Evolutionary conservation across 1,139 yeast species (phyloP).

Genomic region (Blastobotrys buckinghamii): DNA sequence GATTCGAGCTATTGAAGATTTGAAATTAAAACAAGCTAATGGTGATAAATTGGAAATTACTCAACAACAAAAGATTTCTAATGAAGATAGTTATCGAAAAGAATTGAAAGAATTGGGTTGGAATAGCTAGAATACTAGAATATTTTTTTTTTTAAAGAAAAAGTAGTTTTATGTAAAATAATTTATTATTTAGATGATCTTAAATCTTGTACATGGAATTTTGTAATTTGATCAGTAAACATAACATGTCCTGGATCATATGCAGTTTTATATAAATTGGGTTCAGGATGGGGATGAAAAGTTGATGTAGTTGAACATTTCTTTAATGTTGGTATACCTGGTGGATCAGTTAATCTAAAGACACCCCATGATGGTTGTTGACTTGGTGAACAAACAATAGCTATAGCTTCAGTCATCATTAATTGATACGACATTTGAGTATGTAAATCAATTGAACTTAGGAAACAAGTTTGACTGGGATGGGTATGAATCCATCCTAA

Average conservation of each 20-base stretch:
- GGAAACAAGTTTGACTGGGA: slow-evolving; percentile 59
- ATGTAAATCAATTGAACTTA: slow-evolving; percentile 56
- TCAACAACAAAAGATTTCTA: slow-evolving; percentile 80
- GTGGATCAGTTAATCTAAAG: slow-evolving; percentile 56
- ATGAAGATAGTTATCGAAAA: slow-evolving; percentile 71
- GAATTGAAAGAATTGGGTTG: slow-evolving; percentile 76
- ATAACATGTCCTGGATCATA: slow-evolving; percentile 47
- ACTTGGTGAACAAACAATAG: slow-evolving; percentile 54
- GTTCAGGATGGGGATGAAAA: slow-evolving; percentile 55
- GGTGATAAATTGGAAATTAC: slow-evolving; percentile 91
- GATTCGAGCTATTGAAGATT: slow-evolving; percentile 84
- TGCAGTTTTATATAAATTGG: slow-evolving; percentile 43
- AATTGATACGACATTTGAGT: slow-evolving; percentile 59
- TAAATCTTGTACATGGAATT: slow-evolving; percentile 37
- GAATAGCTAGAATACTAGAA: slow-evolving; percentile 29
- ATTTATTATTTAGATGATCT: slow-evolving; percentile 19
- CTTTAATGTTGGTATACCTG: slow-evolving; percentile 49
- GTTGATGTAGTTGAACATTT: slow-evolving; percentile 39
- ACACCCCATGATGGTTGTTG: slow-evolving; percentile 46
- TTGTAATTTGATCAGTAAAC: slow-evolving; percentile 37
- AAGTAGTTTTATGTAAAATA: too few species aligned
- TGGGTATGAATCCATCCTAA: slow-evolving; percentile 68
- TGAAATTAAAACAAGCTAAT: slow-evolving; percentile 76
- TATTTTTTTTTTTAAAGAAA: background rate
- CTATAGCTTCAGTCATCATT: slow-evolving; percentile 62